Base-by-base conservation (phyloP, 1,284 basidiomycete species). In the Moesziomyces sp. region DNA sequence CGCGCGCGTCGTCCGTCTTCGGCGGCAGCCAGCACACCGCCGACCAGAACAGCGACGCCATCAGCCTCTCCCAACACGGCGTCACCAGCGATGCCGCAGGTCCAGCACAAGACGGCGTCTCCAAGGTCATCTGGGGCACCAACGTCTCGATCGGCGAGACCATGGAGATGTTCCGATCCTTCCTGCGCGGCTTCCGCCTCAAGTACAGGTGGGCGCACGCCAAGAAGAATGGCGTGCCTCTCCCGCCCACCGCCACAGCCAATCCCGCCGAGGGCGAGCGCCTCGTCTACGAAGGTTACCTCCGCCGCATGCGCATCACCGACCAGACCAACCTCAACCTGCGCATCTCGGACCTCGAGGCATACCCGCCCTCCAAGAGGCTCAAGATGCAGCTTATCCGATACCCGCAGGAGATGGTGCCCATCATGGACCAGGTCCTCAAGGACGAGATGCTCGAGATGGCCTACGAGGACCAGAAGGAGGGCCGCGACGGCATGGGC, bases 361-460 rank as follows among this genome's bases (percentile, higher is more conserved):
- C 95, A 0, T 99, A 92, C 84, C 93, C 93, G 0, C 90, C 92
- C 7, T 90, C 90, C 66, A 91, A 90, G 82, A 94, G 93, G 85
- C 87, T 97, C 33, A 79, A 78, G 47, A 70, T 77, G 58, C 83
- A 85, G 72, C 76, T 98, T 14, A 85, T 91, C 73, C 94, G 94
- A 82, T 99, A 96, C 84, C 97, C 96, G 0, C 94, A 97, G 85
- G 96, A 99, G 86, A 90, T 98, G 53, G 89, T 99, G 45, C 96
- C 96, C 3, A 93, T 93, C 54, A 94, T 97, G 91, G 97, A 99
- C 87, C 93, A 95, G 81, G 91, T 94, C 0, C 86, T 98, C 74
- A 93, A 95, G 85, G 95, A 98, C 68, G 83, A 77, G 53, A 83
- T 84, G 77, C 74, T 84, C 46, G 78, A 82, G 53, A 63, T 84